Evolutionary conservation across 2,329 filamentous ascomycete genomes (phyloP).

Genomic region (Xylariomycetidae sp.): DNA sequence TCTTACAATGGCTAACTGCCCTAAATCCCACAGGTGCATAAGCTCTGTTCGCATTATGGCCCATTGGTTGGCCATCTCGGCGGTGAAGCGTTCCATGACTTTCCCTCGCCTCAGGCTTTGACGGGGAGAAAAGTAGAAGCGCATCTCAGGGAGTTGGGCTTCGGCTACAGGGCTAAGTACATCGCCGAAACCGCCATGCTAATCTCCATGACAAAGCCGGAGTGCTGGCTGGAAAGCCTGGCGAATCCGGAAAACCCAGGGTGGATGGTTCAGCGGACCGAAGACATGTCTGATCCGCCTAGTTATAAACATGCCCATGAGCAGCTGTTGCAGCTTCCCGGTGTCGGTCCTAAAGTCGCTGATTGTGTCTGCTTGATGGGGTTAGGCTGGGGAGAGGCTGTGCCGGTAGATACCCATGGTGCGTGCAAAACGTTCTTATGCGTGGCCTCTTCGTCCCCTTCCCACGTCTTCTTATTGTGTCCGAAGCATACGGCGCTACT

Average conservation of each 20-base stretch:
- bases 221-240: conserved; percentile 70
- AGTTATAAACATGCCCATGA: conserved; percentile 78
- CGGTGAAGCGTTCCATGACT: conserved; percentile 74
- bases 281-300: conserved; percentile 41
- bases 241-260: conserved; percentile 69
- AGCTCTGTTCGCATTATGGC: conserved; percentile 82
- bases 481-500: no score
- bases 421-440: no score
- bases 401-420: conserved; percentile 95
- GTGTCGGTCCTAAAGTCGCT: conserved; percentile 93
- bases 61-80: conserved; percentile 65
- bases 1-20: conserved; percentile 1
- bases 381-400: conserved; percentile 88
- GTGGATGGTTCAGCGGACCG: conserved; percentile 43
- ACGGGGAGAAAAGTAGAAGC: conserved; percentile 68
- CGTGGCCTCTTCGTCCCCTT: no score
- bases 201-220: conserved; percentile 59
- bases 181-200: conserved; percentile 79
- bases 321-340: conserved; percentile 69
- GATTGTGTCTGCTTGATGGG: conserved; percentile 98
- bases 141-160: conserved; percentile 75
- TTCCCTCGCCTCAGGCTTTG: conserved; percentile 72
- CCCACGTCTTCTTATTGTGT: no score
- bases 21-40: conserved; percentile 56
- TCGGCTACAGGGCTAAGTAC: conserved; percentile 92